These are phyloP conservation scores for Nothophaeocryptopus gaeumannii DNA, from an alignment of 2,329 filamentous ascomycete genomes.

Conservation along the genomic window DNA sequence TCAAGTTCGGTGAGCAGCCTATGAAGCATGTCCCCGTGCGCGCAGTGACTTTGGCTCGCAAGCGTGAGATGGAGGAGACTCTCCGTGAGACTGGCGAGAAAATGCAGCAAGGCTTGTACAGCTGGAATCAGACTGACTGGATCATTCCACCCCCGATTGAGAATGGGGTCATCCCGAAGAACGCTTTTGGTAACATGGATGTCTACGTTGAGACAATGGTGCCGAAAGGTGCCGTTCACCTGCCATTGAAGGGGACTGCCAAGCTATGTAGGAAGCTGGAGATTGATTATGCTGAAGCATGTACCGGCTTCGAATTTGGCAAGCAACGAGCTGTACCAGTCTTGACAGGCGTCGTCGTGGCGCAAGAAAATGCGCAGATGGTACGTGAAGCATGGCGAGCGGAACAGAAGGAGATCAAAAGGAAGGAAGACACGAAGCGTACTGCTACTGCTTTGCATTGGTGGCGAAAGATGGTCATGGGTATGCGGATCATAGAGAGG, in stretches of 20 bases:
- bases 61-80: conserved; percentile 83
- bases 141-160: conserved; percentile 83
- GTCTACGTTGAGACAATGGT: conserved; percentile 94
- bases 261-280: conserved; percentile 78
- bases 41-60: conserved; percentile 81
- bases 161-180: conserved; percentile 86
- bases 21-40: conserved; percentile 87
- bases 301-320: conserved; percentile 94
- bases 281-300: conserved; percentile 89
- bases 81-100: conserved; percentile 78
- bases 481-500: conserved; percentile 75
- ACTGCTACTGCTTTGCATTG: conserved; percentile 68
- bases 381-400: conserved; percentile 73
- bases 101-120: conserved; percentile 81
- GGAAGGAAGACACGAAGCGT: conserved; percentile 81
- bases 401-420: conserved; percentile 70
- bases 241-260: conserved; percentile 73
- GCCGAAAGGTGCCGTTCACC: conserved; percentile 76
- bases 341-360: conserved; percentile 84
- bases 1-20: conserved; percentile 67
- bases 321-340: conserved; percentile 91
- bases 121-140: conserved; percentile 83
- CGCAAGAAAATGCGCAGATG: conserved; percentile 70
- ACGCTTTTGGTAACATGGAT: conserved; percentile 94
- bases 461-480: conserved; percentile 87